Evolutionary conservation across 2,329 filamentous ascomycete species (phyloP).

Genomic region (Penicillium sp.): DNA sequence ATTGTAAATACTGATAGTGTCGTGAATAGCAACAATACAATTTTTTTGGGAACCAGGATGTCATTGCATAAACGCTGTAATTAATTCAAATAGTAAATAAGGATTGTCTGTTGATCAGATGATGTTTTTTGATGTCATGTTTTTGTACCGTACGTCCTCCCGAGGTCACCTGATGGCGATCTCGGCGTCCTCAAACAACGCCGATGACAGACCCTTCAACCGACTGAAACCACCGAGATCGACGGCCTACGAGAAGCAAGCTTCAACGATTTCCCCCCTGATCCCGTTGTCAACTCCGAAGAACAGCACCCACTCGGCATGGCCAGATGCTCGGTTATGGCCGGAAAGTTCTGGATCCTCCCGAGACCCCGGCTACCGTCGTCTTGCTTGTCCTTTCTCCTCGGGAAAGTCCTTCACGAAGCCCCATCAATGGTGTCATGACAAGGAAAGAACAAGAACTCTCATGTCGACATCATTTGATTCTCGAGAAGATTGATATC

Average conservation of each 20-base stretch:
- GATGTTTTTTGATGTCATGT: not conserved
- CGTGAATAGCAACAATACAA: not conserved
- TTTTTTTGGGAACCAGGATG: not conserved
- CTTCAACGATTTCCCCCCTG: conserved; percentile 4
- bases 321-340: conserved; percentile 27
- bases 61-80: not conserved
- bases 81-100: not conserved
- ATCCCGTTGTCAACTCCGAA: conserved; percentile 11
- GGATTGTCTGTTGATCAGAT: not conserved
- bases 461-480: conserved; percentile 1
- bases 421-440: conserved; percentile 9
- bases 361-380: conserved; percentile 19
- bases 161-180: conserved; percentile 8
- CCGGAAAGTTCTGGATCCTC: conserved; percentile 34
- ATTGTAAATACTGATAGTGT: conserved; percentile 6
- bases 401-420: conserved; percentile 21
- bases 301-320: conserved; percentile 17
- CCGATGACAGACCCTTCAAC: not conserved
- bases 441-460: not conserved
- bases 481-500: conserved; percentile 5
- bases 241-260: not conserved
- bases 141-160: not conserved
- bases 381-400: conserved; percentile 19
- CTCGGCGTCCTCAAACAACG: not conserved
- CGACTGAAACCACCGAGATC: conserved; percentile 7